These are phyloP conservation scores for Hymenoscyphus fructigenus DNA, from an alignment of 2,329 filamentous ascomycete species.

Conservation along the genomic window DNA sequence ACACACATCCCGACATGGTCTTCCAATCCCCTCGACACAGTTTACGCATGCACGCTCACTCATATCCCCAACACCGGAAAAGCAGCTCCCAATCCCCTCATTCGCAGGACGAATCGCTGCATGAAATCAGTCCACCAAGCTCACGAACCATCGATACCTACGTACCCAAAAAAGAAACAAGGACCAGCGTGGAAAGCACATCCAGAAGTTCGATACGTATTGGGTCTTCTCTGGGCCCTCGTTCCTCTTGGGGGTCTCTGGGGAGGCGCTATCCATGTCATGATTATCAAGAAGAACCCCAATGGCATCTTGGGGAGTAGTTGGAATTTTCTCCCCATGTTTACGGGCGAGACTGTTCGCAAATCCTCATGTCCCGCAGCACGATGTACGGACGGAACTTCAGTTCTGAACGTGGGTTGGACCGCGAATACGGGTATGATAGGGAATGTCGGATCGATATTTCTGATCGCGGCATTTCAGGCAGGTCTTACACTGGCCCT, in stretches of 20 bases:
- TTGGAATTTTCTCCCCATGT: conserved; percentile 32
- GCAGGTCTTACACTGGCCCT: conserved; percentile 27
- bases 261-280: conserved; percentile 24
- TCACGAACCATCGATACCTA: conserved; percentile 18
- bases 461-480: conserved; percentile 33
- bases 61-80: conserved; percentile 15
- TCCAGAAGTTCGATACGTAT: conserved; percentile 26
- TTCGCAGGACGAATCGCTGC: conserved; percentile 17
- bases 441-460: conserved; percentile 30
- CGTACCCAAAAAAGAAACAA: conserved; percentile 27
- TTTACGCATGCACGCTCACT: conserved; percentile 24
- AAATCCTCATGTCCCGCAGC: conserved; percentile 10
- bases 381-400: conserved; percentile 32
- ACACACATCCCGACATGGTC: conserved; percentile 35
- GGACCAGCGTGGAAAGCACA: conserved; percentile 29
- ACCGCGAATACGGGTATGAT: conserved; percentile 22
- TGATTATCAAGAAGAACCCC: conserved; percentile 21
- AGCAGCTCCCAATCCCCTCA: conserved; percentile 16
- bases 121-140: conserved; percentile 35
- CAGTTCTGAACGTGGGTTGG: conserved; percentile 33
- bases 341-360: conserved; percentile 22
- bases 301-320: conserved; percentile 30
- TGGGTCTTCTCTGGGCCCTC: conserved; percentile 27
- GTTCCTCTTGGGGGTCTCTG: conserved; percentile 19
- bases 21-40: conserved; percentile 36